phyloP scores from a whole-genome alignment of 2,329 filamentous ascomycete species.

The Aspergillus novofumigatus region DNA sequence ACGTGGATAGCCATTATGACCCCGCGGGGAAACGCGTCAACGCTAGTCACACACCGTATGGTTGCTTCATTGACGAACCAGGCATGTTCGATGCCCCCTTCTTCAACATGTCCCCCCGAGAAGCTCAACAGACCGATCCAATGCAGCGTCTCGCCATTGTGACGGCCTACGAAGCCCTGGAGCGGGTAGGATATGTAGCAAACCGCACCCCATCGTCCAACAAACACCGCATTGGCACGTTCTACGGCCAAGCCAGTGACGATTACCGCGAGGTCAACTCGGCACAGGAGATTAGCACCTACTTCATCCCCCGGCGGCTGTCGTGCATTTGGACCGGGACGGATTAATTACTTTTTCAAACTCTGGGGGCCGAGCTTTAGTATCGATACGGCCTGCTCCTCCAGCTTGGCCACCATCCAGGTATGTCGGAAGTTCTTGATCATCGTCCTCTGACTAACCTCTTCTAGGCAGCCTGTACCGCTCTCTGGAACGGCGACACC shows the following conservation, averaged over 20 bases:
- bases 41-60: conserved; percentile 27
- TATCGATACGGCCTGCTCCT: conserved; percentile 73
- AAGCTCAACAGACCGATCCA: conserved; percentile 40
- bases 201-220: conserved; percentile 65
- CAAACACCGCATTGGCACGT: conserved; percentile 61
- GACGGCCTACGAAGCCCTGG: conserved; percentile 59
- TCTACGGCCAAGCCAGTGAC: conserved; percentile 69
- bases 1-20: conserved; percentile 32
- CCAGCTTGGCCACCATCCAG: conserved; percentile 66
- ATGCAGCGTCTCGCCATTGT: conserved; percentile 31
- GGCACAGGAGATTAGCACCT: conserved; percentile 64
- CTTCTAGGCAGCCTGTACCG: conserved; percentile 56
- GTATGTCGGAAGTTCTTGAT: conserved; percentile 4
- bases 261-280: conserved; percentile 66
- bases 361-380: conserved; percentile 68
- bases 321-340: conserved; percentile 57
- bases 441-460: too few species aligned
- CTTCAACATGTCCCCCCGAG: conserved; percentile 59
- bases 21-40: conserved; percentile 30
- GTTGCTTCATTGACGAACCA: conserved; percentile 35
- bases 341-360: conserved; percentile 73
- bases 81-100: conserved; percentile 36
- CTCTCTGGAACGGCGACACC: conserved; percentile 68
- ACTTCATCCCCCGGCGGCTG: conserved; percentile 62
- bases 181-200: conserved; percentile 71